These are phyloP conservation scores for Paramecium primaurelia DNA, from an alignment of 73 alveolate species.

Conservation along the genomic window DNA sequence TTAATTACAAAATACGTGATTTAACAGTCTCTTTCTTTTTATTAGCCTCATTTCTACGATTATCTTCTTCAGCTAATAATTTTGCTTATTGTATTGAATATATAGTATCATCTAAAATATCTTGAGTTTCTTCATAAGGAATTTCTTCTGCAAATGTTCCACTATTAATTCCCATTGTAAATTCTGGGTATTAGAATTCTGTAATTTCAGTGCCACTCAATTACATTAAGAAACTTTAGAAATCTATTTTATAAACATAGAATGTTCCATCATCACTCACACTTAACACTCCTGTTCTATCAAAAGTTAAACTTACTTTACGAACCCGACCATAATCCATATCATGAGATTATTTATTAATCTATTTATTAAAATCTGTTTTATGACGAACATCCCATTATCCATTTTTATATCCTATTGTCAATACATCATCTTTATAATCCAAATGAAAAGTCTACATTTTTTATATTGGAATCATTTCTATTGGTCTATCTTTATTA, in stretches of 20 bases:
- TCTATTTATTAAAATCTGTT: constrained; percentile 58
- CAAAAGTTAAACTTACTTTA: constrained; percentile 66
- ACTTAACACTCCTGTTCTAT: constrained; percentile 67
- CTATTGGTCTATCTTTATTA: constrained; percentile 74
- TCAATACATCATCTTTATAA: constrained; percentile 63
- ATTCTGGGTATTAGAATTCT: constrained; percentile 59
- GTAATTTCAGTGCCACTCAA: constrained; percentile 72
- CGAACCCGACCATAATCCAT: constrained; percentile 70
- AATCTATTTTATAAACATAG: constrained; percentile 69
- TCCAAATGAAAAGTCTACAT: constrained; percentile 56
- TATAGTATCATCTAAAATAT: background rate
- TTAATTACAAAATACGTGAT: constrained; percentile 64
- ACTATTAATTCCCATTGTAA: constrained; percentile 55
- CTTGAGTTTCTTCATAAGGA: constrained; percentile 60
- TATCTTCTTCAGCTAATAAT: constrained; percentile 87
- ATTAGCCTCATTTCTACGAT: constrained; percentile 80
- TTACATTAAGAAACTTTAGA: constrained; percentile 52
- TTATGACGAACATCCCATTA: constrained; percentile 64
- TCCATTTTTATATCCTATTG: constrained; percentile 75
- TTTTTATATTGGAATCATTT: constrained; percentile 72
- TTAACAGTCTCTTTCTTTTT: constrained; percentile 82
- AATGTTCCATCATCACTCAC: constrained; percentile 87
- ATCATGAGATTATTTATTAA: constrained; percentile 79
- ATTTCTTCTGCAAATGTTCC: constrained; percentile 62
- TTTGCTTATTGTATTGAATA: constrained; percentile 73